A percentile compares a stretch with the other conserved stretches of the same genome.
Conservation (phyloP, 352 stramenopile species). For the Globisporangium orthogonon region DNA sequence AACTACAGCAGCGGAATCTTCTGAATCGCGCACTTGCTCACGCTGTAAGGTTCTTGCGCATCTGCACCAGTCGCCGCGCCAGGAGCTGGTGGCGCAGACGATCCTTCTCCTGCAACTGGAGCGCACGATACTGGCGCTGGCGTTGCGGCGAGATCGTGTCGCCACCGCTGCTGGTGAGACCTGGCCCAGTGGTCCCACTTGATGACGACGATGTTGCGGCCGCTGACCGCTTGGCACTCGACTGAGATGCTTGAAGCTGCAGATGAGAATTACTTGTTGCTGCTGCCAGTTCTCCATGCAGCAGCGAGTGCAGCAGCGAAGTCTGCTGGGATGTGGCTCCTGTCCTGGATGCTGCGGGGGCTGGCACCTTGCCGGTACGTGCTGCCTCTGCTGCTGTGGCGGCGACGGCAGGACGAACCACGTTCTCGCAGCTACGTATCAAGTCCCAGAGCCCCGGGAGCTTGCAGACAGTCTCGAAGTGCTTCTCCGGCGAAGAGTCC, state of each 20-base stretch:
- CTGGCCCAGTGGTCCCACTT: background rate
- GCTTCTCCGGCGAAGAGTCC: slow-evolving; percentile 2
- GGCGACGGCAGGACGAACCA: background rate
- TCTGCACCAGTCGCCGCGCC: slow-evolving; percentile 29
- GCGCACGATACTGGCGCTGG: slow-evolving; percentile 35
- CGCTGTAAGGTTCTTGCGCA: slow-evolving; percentile 40
- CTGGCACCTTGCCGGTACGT: background rate
- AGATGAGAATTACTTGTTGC: background rate
- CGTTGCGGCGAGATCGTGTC: slow-evolving; percentile 13
- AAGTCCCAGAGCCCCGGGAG: slow-evolving; percentile 37
- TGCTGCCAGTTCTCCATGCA: slow-evolving; percentile 3
- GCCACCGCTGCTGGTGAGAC: background rate
- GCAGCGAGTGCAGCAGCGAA: background rate
- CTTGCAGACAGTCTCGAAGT: slow-evolving; percentile 16
- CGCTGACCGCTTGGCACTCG: slow-evolving; percentile 1
- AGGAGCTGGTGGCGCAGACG: slow-evolving; percentile 43
- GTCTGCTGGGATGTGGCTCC: background rate
- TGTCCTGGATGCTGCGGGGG: background rate
- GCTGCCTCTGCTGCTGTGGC: background rate
- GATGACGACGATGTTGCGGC: background rate
- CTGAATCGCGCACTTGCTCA: slow-evolving; percentile 12
- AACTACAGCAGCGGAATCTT: background rate
- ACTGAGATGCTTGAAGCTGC: background rate
- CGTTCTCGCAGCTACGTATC: slow-evolving; percentile 15
- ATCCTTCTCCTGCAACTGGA: slow-evolving; percentile 68